Evolutionary conservation across 2,329 filamentous ascomycete genomes (phyloP), one percentile per base, ranked within the genome.

Genomic region (Aspergillus sp.): DNA sequence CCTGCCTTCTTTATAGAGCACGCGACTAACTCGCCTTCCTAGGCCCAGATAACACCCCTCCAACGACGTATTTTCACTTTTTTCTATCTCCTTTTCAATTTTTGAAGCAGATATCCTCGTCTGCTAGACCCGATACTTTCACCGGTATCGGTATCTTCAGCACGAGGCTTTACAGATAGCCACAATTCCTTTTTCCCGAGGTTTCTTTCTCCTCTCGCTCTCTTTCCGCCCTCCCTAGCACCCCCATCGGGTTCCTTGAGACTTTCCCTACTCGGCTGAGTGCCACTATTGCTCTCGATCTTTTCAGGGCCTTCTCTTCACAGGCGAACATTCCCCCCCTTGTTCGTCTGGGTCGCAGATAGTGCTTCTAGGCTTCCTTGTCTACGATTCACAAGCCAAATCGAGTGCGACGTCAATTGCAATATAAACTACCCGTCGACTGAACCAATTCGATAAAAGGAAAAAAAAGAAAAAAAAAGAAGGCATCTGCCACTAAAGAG

Each of bases 261-360:
- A 61, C 59, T 63, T 50, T 90, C 86, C 84, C 86, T 89, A 90
- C 92, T 90, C 70, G 73, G 71, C 67, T 68, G 70, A 89, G 85
- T 85, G 90, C 91, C 90, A 93, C 89, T 90, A 85, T 51, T 84
- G 82, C 77, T 78, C 68, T 77, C 76, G 78, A 84, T 83, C 84
- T 51, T n/a, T 52, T 33, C 89, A 95, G 91, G 91, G 91, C 90
- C 91, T 95, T 92, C 91, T 95, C 90, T 54, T 82, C 90, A 93
- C 90, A 90, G 87, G 85, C 91, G 90, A 84, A 90, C 90, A 84
- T 88, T 86, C 44, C 56, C 89, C 70, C 65, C 70, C 91, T 89
- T 86, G 89, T 93, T 93, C 91, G 90, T 93, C 91, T 96, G 91
- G 87, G 91, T 84, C 87, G 90, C 87, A 96, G 92, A 91, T 90